phyloP scores from a whole-genome alignment of 768 basidiomycete genomes.

The Inosperma sp. region DNA sequence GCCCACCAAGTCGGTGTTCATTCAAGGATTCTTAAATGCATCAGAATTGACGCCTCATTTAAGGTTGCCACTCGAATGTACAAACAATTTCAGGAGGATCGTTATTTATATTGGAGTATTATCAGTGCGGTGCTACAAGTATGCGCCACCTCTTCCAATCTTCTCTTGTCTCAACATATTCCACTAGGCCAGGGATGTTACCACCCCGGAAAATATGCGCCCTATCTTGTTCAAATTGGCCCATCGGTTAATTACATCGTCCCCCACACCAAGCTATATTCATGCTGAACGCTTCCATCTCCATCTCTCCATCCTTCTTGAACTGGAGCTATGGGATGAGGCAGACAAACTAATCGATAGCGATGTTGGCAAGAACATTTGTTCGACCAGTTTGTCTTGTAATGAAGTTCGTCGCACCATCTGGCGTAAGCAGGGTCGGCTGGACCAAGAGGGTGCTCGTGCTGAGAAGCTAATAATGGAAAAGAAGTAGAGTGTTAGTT shows the following conservation, averaged over 20 bases:
- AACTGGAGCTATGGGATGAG: constrained; percentile 65
- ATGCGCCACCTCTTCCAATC: not conserved
- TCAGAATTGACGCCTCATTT: constrained; percentile 5
- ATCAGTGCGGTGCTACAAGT: constrained; percentile 81
- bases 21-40: not conserved
- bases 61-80: constrained; percentile 78
- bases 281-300: constrained; percentile 75
- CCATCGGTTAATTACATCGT: constrained; percentile 63
- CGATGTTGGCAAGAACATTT: constrained; percentile 63
- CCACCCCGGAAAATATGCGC: constrained; percentile 59
- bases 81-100: constrained; percentile 78
- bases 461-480: constrained; percentile 58
- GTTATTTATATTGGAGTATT: constrained; percentile 80
- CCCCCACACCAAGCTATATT: constrained; percentile 57
- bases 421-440: constrained; percentile 51
- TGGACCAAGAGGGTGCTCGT: constrained; percentile 55
- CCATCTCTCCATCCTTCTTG: constrained; percentile 65
- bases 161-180: not conserved
- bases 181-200: constrained; percentile 65
- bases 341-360: constrained; percentile 64
- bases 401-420: constrained; percentile 74
- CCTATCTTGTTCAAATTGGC: constrained; percentile 72
- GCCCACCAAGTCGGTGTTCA: constrained; percentile 62
- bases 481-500: constrained; percentile 46
- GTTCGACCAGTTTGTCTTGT: constrained; percentile 64